These are phyloP conservation scores for Lumnitzera littorea DNA, from an alignment of 345 rosid species.

Conservation along the genomic window DNA sequence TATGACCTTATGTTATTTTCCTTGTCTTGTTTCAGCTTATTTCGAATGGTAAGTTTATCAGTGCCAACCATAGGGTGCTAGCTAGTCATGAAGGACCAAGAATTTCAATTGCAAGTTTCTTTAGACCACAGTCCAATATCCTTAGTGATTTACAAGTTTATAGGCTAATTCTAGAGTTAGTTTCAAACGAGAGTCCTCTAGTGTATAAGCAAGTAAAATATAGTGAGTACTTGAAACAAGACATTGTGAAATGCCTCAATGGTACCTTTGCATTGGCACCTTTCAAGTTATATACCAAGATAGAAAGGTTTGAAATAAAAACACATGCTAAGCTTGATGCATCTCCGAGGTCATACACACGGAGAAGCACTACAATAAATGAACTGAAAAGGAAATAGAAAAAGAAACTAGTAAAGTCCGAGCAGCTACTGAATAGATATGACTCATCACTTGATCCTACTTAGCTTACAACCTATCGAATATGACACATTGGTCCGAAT, in stretches of 20 bases:
- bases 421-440: too few relatives aligned
- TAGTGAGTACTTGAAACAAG: conserved; percentile 6
- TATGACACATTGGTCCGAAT: too few relatives aligned
- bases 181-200: conserved; percentile 24
- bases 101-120: conserved; percentile 25
- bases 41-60: conserved; percentile 31
- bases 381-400: too few relatives aligned
- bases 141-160: conserved; percentile 3
- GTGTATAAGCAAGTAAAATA: conserved; percentile 15
- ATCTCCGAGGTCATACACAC: too few relatives aligned
- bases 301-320: too few relatives aligned
- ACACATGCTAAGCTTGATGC: too few relatives aligned
- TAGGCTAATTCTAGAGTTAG: conserved; percentile 22
- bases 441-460: too few relatives aligned
- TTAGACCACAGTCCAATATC: conserved; percentile 1
- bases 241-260: conserved; percentile 15
- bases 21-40: conserved; percentile 25
- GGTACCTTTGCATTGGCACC: conserved; percentile 20
- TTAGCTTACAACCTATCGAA: too few relatives aligned
- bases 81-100: conserved; percentile 34
- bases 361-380: too few relatives aligned
- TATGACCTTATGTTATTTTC: background rate
- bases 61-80: conserved; percentile 37
- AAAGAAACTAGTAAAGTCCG: too few relatives aligned
- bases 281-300: conserved; percentile 11